phyloP scores from a whole-genome alignment of 257 asterid genomes.

The Perilla frutescens region DNA sequence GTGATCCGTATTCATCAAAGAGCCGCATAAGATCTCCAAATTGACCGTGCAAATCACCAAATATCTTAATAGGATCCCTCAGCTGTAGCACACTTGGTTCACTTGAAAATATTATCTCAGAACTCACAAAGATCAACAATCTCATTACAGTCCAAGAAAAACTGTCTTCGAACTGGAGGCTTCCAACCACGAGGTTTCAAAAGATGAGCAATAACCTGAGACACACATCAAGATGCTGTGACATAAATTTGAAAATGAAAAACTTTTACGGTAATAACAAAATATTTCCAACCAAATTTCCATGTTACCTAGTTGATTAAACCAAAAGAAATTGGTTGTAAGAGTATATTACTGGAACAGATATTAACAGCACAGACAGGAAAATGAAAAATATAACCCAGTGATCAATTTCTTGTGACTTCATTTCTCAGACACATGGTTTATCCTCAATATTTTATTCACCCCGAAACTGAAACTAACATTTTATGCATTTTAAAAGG shows the following conservation, averaged over 20 bases:
- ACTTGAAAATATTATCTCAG: conserved; percentile 91
- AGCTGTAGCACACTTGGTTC: conserved; percentile 96
- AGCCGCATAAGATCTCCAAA: conserved; percentile 99
- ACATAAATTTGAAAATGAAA: conserved; percentile 1
- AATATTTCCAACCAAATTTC: not conserved
- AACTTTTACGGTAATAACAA: not conserved
- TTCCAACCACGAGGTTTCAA: conserved; percentile 99
- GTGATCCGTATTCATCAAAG: conserved; percentile 94
- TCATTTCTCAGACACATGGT: conserved; percentile 18
- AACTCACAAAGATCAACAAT: conserved; percentile 97
- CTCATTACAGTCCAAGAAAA: conserved; percentile 96
- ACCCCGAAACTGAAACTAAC: conserved; percentile 2
- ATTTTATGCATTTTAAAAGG: not conserved
- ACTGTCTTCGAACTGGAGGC: conserved; percentile 93
- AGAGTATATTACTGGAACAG: conserved; percentile 6
- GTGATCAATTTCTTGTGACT: conserved; percentile 13
- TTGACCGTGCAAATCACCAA: conserved; percentile 98
- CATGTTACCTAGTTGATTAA: conserved; percentile 2
- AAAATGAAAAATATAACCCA: conserved; percentile 16
- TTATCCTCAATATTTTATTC: not conserved
- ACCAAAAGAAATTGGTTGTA: not conserved
- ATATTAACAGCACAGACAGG: not conserved
- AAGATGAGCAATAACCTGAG: conserved; percentile 87
- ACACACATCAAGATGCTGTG: conserved; percentile 20
- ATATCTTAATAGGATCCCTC: conserved; percentile 93